phyloP scores from a whole-genome alignment of 1,139 yeast genomes.

The Hansenula lynferdii region DNA sequence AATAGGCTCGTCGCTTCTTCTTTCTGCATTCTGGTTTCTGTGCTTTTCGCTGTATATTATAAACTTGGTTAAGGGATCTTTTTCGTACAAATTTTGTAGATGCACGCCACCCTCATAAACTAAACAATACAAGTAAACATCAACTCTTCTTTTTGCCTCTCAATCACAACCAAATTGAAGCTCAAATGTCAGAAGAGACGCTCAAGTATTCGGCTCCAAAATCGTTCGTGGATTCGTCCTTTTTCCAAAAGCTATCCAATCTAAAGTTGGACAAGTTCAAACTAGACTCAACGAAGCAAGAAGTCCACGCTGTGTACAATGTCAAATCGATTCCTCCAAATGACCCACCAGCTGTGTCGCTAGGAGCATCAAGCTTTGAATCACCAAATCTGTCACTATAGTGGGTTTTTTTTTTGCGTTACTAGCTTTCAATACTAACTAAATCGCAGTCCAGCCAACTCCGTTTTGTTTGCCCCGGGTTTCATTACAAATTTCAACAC shows the following conservation, averaged over 20 bases:
- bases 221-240: slow-evolving; percentile 81
- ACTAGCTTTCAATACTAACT: slow-evolving; percentile 3
- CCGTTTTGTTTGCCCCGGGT: slow-evolving; percentile 30
- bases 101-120: not conserved
- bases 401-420: slow-evolving; percentile 7
- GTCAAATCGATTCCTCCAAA: slow-evolving; percentile 15
- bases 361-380: slow-evolving; percentile 21
- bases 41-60: not conserved
- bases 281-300: slow-evolving; percentile 27
- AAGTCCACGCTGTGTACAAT: slow-evolving; percentile 26
- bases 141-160: no score
- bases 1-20: slow-evolving; percentile 3
- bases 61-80: not conserved
- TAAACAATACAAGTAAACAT: no score
- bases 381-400: slow-evolving; percentile 9
- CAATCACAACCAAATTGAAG: no score
- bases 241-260: slow-evolving; percentile 68
- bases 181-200: slow-evolving; percentile 7
- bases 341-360: slow-evolving; percentile 18
- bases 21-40: not conserved
- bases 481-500: slow-evolving; percentile 68
- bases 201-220: slow-evolving; percentile 51
- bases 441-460: slow-evolving; percentile 19
- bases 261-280: slow-evolving; percentile 64
- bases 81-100: not conserved